Base-by-base conservation (phyloP, 768 basidiomycete species). In the Collybia sp. region DNA sequence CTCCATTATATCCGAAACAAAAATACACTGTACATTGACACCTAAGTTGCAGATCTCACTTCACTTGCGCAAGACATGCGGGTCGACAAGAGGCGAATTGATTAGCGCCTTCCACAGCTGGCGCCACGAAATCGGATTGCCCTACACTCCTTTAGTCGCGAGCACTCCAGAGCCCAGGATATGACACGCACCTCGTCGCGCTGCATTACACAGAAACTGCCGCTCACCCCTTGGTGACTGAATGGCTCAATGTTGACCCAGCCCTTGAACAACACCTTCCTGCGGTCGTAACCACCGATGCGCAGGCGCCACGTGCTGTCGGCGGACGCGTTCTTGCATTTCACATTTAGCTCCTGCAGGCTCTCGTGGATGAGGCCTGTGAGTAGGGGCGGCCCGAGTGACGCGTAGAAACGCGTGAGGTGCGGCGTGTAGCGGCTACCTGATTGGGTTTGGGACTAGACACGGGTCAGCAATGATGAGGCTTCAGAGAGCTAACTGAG, bases 391-490 rank as follows among this genome's bases (percentile, higher is more conserved):
- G 86, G 85, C 0, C 70, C 68, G 2, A 83, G 59, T 0, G 73
- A 61, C 0, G 84, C 76, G 61, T 90, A 93, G 71, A 93, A 93
- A 0, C 90, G 83, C 0, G 91, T 92, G 13, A 91, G 73, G 47
- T 83, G 76, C 0, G 88, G 85, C 1, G 72, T 82, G 55, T 91
- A 90, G 10, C 82, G 77, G 19, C 68, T 71, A 3, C 90, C 90
- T 1, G 68, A 65, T 67, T 89, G 87, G 0, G 89, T 91, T 75
- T 93, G 87, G 0, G 89, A 88, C 91, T 93, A 54, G 0, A 20
- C 0, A 30, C 3, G 39, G 12, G 16, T 20, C 16, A 13, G 31
- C 6, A 39, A 15, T 6, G 19, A 16, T 41, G 37, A 33, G 6
- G 43, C 17, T 3, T 37, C 35, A 13, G 10, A 20, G 30, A 6